These are phyloP conservation scores for Aphanomyces cochlioides DNA, from an alignment of 352 stramenopile genomes.

Conservation along the genomic window DNA sequence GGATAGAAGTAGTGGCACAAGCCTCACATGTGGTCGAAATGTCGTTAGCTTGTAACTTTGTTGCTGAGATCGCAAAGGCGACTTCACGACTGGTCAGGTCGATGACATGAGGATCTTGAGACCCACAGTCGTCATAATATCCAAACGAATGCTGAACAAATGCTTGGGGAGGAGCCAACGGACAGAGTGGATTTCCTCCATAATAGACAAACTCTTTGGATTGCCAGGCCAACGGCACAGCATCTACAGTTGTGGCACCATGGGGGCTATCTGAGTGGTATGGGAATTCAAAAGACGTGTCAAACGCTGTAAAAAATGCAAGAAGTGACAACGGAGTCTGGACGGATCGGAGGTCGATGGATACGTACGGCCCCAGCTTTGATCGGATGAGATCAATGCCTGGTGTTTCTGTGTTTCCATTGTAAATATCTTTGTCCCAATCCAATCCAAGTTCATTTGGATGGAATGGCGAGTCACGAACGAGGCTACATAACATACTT, in stretches of 20 bases:
- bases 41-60: background rate
- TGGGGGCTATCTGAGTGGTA: background rate
- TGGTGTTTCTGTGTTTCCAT: too few species aligned
- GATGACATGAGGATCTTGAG: background rate
- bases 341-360: background rate
- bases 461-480: background rate
- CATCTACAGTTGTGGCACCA: background rate
- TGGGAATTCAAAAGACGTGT: too few species aligned
- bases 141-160: constrained; percentile 25
- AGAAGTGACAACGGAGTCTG: too few species aligned
- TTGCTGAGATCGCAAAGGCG: background rate
- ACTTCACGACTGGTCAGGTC: background rate
- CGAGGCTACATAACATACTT: background rate
- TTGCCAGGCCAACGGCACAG: background rate
- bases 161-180: background rate
- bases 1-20: background rate
- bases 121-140: constrained; percentile 22
- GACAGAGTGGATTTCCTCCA: constrained; percentile 25
- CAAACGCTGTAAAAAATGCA: too few species aligned
- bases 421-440: background rate
- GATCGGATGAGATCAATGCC: background rate
- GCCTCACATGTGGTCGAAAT: background rate
- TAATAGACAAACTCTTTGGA: background rate
- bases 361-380: background rate
- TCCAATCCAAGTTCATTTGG: background rate